Evolutionary conservation across 1,284 basidiomycete species (phyloP), one percentile per base, ranked within the genome.

Genomic region (Ganoderma resinaceum): DNA sequence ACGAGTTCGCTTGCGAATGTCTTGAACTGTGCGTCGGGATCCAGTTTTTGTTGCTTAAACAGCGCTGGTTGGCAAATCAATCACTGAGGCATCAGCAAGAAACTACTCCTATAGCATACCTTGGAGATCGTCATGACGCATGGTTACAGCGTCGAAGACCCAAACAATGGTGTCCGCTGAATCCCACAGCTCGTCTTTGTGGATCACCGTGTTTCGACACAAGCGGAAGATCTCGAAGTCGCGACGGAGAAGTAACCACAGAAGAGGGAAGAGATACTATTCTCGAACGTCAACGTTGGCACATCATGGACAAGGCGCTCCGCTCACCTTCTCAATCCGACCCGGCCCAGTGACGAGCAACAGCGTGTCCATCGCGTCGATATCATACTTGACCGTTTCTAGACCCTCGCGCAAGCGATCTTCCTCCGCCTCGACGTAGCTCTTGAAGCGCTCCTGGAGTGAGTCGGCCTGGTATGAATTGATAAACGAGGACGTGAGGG

Each of bases 31-130:
- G 73, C 64, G 16, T 43, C 63, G 0, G 73, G 65, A 49, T 79
- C 74, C 1, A 79, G 61, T 40, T 75, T 75, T 38, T 80, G 77
- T 42, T 79, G 76, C 49, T 73, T 64, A 73, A 82, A 82, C 2
- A 82, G 75, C 1, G 79, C 84, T 83, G 72, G 9, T 29, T 0
- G 12, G 63, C 31, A 31, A 23, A 37, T 1, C 43, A 29, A 20
- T 33, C 23, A 2, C 23, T 46, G 18, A 20, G 3, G 7, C 2
- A n/a, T 14, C 6, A 26, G 7, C 16, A 61, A 2, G 18, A 35
- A 40, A 18, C 9, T 23, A 16, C 2, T n/a, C 14, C n/a, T 2
- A 5, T 26, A 14, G 35, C 61, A 4, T 29, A 69, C 70, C 63
- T 42, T 67, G 49, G 4, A 72, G 55, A 12, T 72, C 70, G 7